Conservation (phyloP, 495 filamentous ascomycete genomes). For the Penicillium silybi region DNA sequence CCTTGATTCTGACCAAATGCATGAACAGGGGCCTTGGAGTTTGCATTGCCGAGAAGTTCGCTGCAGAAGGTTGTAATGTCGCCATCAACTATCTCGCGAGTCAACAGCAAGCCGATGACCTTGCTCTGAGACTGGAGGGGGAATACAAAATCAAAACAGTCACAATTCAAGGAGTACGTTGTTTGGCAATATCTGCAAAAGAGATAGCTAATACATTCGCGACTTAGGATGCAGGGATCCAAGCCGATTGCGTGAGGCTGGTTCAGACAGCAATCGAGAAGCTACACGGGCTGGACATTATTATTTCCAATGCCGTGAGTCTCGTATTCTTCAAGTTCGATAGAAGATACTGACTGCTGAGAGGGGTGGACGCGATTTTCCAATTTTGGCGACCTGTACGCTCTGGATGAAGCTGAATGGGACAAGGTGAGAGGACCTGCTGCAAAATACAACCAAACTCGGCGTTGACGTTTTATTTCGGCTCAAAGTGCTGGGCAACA, state of each 20-base stretch:
- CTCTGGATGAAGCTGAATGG: conserved; percentile 2
- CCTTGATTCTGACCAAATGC: neutral
- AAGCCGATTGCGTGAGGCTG: neutral
- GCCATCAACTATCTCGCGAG: conserved; percentile 5
- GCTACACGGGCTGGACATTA: neutral
- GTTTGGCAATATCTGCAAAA: too few species aligned
- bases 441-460: neutral
- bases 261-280: neutral
- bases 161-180: conserved; percentile 1
- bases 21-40: neutral
- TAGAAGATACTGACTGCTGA: neutral
- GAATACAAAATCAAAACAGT: neutral
- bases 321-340: neutral
- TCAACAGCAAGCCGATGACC: neutral
- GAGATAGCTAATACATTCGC: neutral
- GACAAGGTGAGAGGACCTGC: neutral
- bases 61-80: neutral
- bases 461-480: neutral
- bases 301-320: conserved; percentile 2
- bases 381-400: neutral
- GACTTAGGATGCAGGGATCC: neutral
- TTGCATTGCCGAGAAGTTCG: conserved; percentile 1
- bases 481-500: conserved; percentile 1
- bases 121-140: neutral
- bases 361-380: conserved; percentile 4